These are phyloP conservation scores for Gracilaria vermiculophylla DNA, from an alignment of 23 red algal genomes.

Conservation along the genomic window DNA sequence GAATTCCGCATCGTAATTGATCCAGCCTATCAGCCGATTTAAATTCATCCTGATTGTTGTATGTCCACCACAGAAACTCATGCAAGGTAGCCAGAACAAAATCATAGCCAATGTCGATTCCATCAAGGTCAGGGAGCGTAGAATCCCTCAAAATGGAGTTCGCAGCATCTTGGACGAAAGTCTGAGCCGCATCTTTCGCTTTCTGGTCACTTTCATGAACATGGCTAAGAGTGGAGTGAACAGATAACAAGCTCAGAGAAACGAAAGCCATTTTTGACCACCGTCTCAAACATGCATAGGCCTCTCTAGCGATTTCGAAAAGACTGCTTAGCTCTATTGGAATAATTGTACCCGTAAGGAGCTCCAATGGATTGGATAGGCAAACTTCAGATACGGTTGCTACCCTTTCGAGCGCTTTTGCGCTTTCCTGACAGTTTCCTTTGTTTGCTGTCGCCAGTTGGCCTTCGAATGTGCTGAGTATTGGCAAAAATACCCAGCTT, in stretches of 20 bases:
- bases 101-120: background rate
- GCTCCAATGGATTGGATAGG: background rate
- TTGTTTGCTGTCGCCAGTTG: background rate
- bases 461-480: background rate
- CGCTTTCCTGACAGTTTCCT: background rate
- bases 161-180: slow-evolving; percentile 4
- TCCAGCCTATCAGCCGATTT: background rate
- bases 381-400: background rate
- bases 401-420: background rate
- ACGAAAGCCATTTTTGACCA: slow-evolving; percentile 1
- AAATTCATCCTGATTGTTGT: background rate
- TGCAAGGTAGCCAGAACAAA: background rate
- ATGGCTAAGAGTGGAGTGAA: background rate
- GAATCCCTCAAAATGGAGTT: background rate
- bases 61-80: slow-evolving; percentile 11
- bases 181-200: background rate
- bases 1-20: slow-evolving; percentile 2
- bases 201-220: background rate
- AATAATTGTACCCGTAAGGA: background rate
- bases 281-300: background rate
- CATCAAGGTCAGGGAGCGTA: background rate
- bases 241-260: slow-evolving; percentile 1
- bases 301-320: slow-evolving; percentile 31
- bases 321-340: background rate
- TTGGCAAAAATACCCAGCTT: slow-evolving; percentile 15